Percentiles rank a stretch among this genome's conserved stretches.
Conservation (phyloP, 352 stramenopile genomes). For the Pythium aphanidermatum region DNA sequence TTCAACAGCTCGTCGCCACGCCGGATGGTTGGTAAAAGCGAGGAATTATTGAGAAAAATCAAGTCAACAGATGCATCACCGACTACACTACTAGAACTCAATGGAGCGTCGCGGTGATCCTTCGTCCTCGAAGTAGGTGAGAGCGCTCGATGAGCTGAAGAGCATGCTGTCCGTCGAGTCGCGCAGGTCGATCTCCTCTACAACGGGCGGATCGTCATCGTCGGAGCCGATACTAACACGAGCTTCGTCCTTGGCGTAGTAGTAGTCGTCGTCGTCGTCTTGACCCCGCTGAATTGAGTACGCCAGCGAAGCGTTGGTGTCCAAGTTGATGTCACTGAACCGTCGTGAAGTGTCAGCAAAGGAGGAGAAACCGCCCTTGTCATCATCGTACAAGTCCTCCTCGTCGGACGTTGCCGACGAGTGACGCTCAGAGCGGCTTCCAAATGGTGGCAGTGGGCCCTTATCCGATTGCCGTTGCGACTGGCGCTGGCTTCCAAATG, state of each 20-base stretch:
- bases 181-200: constrained; percentile 10
- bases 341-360: too few relatives aligned
- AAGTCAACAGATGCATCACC: too few relatives aligned
- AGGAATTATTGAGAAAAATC: too few relatives aligned
- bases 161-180: constrained; percentile 24
- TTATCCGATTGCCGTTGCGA: too few relatives aligned
- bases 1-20: constrained; percentile 15
- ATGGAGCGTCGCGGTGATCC: constrained; percentile 4
- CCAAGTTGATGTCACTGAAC: constrained; percentile 4
- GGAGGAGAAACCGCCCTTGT: background rate
- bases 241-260: background rate
- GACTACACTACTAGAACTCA: constrained; percentile 11
- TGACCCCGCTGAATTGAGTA: background rate
- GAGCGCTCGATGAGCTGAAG: constrained; percentile 20
- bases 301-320: background rate
- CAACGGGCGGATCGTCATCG: background rate
- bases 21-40: too few relatives aligned
- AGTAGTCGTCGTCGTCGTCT: background rate
- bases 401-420: too few relatives aligned
- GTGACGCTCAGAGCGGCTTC: too few relatives aligned
- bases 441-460: too few relatives aligned
- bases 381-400: background rate
- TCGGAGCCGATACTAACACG: background rate
- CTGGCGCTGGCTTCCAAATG: too few relatives aligned
- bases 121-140: constrained; percentile 28